phyloP scores from a whole-genome alignment of 306 rosid species.

The Cicer cuneatum region DNA sequence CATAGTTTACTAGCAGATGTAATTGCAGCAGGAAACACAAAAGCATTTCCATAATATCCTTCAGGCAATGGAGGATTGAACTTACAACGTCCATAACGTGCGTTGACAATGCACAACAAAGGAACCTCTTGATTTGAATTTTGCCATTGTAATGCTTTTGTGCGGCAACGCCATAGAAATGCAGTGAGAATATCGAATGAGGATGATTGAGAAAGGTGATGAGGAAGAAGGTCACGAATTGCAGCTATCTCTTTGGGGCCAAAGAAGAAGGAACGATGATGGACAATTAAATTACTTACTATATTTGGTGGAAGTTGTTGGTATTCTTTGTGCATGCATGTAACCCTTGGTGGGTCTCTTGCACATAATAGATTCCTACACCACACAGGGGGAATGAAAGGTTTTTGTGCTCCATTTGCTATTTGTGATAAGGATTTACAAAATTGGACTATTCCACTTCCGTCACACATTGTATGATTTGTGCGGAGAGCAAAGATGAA shows the following conservation, averaged over 20 bases:
- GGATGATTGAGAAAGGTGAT: neutral
- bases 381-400: constrained; percentile 27
- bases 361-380: constrained; percentile 18
- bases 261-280: constrained; percentile 40
- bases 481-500: constrained; percentile 20
- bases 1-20: neutral
- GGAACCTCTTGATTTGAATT: constrained; percentile 21
- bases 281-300: neutral
- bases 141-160: neutral
- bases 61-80: constrained; percentile 32
- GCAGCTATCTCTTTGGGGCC: constrained; percentile 17
- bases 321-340: constrained; percentile 24
- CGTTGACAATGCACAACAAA: constrained; percentile 32
- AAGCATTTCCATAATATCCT: constrained; percentile 31
- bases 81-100: neutral
- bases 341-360: constrained; percentile 36
- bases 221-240: constrained; percentile 8
- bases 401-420: constrained; percentile 6
- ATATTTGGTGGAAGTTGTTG: neutral
- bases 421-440: constrained; percentile 3
- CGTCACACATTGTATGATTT: constrained; percentile 22
- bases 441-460: constrained; percentile 7
- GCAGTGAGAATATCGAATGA: constrained; percentile 23
- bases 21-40: constrained; percentile 31
- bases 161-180: constrained; percentile 26